phyloP scores from a whole-genome alignment of 495 filamentous ascomycete species.

The Filosporella fistucella region DNA sequence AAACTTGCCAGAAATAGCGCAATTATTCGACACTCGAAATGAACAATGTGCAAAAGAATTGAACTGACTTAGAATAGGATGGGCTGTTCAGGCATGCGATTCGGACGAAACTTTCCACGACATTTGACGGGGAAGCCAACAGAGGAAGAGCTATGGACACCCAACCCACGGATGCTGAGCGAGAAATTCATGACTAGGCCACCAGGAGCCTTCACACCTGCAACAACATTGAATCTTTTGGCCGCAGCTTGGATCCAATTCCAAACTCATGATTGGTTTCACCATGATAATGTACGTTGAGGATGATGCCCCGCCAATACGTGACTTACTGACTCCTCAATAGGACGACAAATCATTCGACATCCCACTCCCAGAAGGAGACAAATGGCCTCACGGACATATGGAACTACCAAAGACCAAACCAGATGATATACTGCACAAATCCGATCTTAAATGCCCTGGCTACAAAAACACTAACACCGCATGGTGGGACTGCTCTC shows the following conservation, averaged over 20 bases:
- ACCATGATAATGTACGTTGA: constrained; percentile 28
- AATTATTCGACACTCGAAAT: no score
- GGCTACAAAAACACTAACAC: constrained; percentile 37
- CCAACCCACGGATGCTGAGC: constrained; percentile 34
- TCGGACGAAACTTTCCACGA: constrained; percentile 35
- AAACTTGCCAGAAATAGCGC: no score
- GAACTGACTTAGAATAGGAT: no score
- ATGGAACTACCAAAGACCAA: constrained; percentile 30
- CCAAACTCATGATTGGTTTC: constrained; percentile 38
- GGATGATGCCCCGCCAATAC: no score
- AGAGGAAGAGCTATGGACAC: constrained; percentile 33
- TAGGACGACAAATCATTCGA: constrained; percentile 24
- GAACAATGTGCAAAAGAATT: no score
- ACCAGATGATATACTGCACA: constrained; percentile 25
- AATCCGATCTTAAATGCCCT: constrained; percentile 29
- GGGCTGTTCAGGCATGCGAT: constrained; percentile 39
- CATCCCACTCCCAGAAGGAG: constrained; percentile 27
- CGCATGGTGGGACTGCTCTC: constrained; percentile 40
- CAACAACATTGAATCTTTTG: constrained; percentile 37
- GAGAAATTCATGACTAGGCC: constrained; percentile 31
- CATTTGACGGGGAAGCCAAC: constrained; percentile 27
- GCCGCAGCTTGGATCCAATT: constrained; percentile 46
- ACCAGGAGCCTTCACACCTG: constrained; percentile 36
- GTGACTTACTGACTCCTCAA: no score
- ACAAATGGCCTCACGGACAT: constrained; percentile 24